Conservation (phyloP, 257 asterid species). For the Salvia rosmarinus region DNA sequence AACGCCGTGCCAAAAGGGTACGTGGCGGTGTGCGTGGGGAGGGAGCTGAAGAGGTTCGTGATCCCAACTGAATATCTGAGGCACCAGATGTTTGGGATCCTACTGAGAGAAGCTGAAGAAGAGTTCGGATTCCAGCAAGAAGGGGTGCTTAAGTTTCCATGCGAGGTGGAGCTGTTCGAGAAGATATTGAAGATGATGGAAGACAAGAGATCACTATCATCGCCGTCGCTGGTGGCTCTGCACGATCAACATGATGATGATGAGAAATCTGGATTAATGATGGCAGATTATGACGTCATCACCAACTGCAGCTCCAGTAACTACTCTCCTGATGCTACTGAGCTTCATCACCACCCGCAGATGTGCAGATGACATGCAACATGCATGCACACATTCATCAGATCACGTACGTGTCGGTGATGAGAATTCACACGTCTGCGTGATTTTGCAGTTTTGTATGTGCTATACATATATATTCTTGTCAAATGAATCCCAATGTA, state of each 20-base stretch:
- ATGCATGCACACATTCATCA: neutral
- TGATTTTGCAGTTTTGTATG: no score
- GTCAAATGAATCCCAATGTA: no score
- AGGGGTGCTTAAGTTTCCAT: constrained; percentile 75
- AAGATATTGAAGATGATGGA: constrained; percentile 60
- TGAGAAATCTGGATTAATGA: neutral
- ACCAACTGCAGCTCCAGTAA: constrained; percentile 15
- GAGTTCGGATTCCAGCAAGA: constrained; percentile 86
- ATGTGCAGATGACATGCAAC: constrained; percentile 44
- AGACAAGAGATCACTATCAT: constrained; percentile 38
- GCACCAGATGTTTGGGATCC: constrained; percentile 60
- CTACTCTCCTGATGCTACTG: constrained; percentile 35
- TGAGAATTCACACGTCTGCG: no score
- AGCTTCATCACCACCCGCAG: constrained; percentile 45
- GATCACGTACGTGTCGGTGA: no score
- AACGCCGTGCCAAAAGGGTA: constrained; percentile 67
- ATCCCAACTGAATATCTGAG: constrained; percentile 69
- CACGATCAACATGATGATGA: constrained; percentile 7
- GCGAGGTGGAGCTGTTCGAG: constrained; percentile 62
- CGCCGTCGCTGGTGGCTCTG: constrained; percentile 35
- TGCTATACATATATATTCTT: no score
- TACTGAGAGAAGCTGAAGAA: constrained; percentile 80
- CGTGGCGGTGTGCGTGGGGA: constrained; percentile 70
- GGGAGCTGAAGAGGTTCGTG: constrained; percentile 65
- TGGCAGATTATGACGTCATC: constrained; percentile 26